These are phyloP conservation scores for Zelopaecilomyces penicillatus DNA, from an alignment of 2,329 filamentous ascomycete species.

Conservation along the genomic window DNA sequence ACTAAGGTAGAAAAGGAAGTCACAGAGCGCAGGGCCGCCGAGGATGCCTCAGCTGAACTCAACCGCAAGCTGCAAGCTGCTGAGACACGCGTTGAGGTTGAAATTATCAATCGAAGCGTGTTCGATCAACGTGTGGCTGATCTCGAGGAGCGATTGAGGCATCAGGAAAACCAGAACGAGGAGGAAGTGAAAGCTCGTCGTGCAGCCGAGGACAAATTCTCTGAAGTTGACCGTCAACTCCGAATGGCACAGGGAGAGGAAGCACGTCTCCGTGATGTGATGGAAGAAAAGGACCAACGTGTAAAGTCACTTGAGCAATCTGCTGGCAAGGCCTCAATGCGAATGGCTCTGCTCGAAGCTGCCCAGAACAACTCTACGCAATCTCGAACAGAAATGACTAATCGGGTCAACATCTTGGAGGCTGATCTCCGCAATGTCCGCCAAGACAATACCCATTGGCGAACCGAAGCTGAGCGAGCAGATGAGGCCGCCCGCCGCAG, in stretches of 20 bases:
- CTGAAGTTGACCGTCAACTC: slow-evolving; percentile 63
- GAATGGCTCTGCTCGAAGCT: slow-evolving; percentile 58
- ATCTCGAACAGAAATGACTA: slow-evolving; percentile 45
- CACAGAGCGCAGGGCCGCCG: slow-evolving; percentile 39
- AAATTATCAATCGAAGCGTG: slow-evolving; percentile 52
- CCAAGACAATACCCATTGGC: slow-evolving; percentile 53
- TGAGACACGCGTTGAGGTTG: slow-evolving; percentile 51
- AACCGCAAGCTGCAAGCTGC: slow-evolving; percentile 46
- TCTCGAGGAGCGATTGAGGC: slow-evolving; percentile 58
- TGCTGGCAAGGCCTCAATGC: slow-evolving; percentile 48
- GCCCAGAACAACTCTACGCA: slow-evolving; percentile 52
- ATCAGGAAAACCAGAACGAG: slow-evolving; percentile 56
- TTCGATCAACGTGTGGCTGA: slow-evolving; percentile 56
- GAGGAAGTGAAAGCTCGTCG: slow-evolving; percentile 55
- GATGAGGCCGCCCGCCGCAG: slow-evolving; percentile 43
- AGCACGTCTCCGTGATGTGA: slow-evolving; percentile 54
- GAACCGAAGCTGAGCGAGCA: slow-evolving; percentile 51
- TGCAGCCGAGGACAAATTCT: slow-evolving; percentile 61
- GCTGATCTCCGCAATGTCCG: slow-evolving; percentile 46
- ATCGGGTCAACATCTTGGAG: slow-evolving; percentile 45
- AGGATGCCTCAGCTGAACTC: slow-evolving; percentile 46
- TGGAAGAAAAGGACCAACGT: slow-evolving; percentile 62
- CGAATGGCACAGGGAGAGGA: slow-evolving; percentile 66
- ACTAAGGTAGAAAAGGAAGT: slow-evolving; percentile 41
- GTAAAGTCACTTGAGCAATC: slow-evolving; percentile 52